Conservation (phyloP, 345 rosid genomes). For the Abelmoschus esculentus region DNA sequence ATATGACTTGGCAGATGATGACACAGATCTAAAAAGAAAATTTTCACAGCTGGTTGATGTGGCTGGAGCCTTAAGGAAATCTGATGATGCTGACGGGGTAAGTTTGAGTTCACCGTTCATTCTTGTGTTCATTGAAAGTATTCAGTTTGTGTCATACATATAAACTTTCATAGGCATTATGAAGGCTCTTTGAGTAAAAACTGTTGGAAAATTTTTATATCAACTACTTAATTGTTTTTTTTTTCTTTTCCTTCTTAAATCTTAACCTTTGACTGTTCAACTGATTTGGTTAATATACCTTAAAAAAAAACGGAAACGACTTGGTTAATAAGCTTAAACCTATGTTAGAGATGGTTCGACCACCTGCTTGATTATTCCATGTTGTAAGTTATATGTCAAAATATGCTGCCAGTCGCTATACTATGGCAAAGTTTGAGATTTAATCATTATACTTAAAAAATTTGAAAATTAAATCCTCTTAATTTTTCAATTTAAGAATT, state of each 20-base stretch:
- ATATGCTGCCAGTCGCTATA: not conserved
- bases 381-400: not conserved
- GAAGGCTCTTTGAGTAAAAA: not conserved
- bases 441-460: not conserved
- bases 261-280: not conserved
- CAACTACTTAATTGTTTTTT: not conserved
- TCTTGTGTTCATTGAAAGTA: slow-evolving; percentile 6
- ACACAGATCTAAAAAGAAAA: slow-evolving; percentile 56
- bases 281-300: not conserved
- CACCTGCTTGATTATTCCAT: not conserved
- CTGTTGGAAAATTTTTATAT: not conserved
- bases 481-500: too few species aligned
- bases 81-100: slow-evolving; percentile 91
- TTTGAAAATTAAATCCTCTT: not conserved
- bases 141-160: not conserved
- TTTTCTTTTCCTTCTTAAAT: not conserved
- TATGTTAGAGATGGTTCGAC: not conserved
- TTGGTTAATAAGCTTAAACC: not conserved
- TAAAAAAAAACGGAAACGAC: not conserved
- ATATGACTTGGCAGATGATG: slow-evolving; percentile 83
- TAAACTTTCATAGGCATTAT: not conserved
- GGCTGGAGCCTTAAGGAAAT: slow-evolving; percentile 81
- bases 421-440: not conserved
- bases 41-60: slow-evolving; percentile 83
- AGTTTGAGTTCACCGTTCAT: slow-evolving; percentile 24